These are phyloP conservation scores for Huntiella abstrusa DNA, from an alignment of 2,329 filamentous ascomycete species.

Conservation along the genomic window DNA sequence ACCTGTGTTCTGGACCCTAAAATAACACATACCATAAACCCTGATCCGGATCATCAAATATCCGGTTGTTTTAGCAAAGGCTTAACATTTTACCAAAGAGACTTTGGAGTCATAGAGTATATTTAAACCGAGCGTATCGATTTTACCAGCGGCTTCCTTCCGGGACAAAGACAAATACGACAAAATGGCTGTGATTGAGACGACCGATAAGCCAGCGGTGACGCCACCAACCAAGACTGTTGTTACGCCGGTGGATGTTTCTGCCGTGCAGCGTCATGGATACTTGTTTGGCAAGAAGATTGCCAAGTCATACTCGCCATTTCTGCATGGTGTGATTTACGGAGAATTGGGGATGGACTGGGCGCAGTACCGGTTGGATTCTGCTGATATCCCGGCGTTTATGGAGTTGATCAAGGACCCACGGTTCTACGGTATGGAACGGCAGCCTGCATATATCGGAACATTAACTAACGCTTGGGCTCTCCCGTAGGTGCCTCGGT, in stretches of 20 bases:
- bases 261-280: conserved; percentile 19
- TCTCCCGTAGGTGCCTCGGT: conserved; percentile 40
- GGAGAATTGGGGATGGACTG: conserved; percentile 29
- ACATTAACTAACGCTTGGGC: background rate
- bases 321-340: conserved; percentile 36
- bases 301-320: conserved; percentile 33
- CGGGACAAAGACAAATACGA: conserved; percentile 1
- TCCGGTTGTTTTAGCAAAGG: no score
- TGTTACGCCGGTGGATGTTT: conserved; percentile 4
- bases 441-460: no score
- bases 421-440: conserved; percentile 37
- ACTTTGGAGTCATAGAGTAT: no score
- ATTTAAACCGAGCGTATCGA: background rate
- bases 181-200: conserved; percentile 5
- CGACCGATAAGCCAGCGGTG: background rate
- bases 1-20: no score
- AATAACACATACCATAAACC: no score
- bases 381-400: conserved; percentile 29
- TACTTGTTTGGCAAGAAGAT: conserved; percentile 41
- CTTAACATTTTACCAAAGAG: no score
- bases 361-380: conserved; percentile 34
- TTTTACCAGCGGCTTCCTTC: background rate
- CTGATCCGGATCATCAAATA: no score
- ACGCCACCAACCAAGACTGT: background rate
- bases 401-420: conserved; percentile 33